Conservation (phyloP, 1,284 basidiomycete genomes). For the Trametes hirsuta region DNA sequence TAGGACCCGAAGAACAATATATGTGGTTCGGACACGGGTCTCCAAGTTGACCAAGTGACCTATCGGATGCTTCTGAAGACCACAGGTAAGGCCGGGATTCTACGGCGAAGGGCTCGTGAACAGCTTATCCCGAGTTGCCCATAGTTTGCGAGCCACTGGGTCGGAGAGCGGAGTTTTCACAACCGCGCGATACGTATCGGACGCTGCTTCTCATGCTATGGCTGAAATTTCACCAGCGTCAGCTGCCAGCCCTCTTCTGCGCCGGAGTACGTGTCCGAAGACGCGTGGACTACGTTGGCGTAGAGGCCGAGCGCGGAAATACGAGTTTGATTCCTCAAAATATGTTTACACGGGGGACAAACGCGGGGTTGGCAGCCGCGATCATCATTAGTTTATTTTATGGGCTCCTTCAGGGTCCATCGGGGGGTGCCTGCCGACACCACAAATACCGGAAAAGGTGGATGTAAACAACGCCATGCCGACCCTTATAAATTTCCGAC, state of each 20-base stretch:
- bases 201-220: background rate
- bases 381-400: constrained; percentile 9
- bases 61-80: background rate
- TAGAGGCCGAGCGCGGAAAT: background rate
- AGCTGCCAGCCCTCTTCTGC: background rate
- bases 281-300: background rate
- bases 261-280: constrained; percentile 1
- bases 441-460: constrained; percentile 11
- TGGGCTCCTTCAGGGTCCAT: constrained; percentile 8
- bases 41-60: background rate
- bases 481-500: background rate
- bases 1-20: background rate
- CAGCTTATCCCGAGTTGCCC: background rate
- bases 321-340: background rate
- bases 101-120: background rate
- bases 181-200: background rate
- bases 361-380: background rate
- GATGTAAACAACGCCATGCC: constrained; percentile 5
- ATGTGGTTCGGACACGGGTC: background rate
- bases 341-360: background rate
- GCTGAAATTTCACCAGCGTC: constrained; percentile 1
- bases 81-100: background rate
- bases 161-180: constrained; percentile 1
- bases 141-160: background rate
- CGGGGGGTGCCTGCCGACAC: constrained; percentile 1